phyloP scores from a whole-genome alignment of 2,329 filamentous ascomycete genomes.

The Bipolaris bicolor region DNA sequence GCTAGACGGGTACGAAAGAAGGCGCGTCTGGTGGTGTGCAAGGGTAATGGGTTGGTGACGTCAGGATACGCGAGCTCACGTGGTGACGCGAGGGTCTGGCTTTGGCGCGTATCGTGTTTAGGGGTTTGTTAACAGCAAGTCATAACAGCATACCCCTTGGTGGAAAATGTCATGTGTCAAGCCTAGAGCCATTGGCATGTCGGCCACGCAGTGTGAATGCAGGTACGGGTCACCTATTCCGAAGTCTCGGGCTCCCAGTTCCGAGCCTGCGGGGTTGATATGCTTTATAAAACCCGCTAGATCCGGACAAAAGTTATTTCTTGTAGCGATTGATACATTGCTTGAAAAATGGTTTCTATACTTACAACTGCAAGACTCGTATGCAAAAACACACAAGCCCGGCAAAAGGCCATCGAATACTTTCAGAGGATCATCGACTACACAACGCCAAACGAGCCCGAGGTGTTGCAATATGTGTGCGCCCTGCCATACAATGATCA shows the following conservation, averaged over 20 bases:
- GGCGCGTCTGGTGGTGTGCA: constrained; percentile 11
- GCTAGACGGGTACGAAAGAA: not conserved
- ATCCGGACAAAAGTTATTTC: not conserved
- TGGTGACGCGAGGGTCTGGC: constrained; percentile 7
- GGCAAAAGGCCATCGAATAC: constrained; percentile 23
- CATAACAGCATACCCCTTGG: too few species aligned
- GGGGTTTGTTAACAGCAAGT: not conserved
- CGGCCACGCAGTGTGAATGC: not conserved
- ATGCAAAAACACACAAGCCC: constrained; percentile 21
- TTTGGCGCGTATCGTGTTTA: not conserved
- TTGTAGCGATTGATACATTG: too few species aligned
- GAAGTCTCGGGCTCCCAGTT: constrained; percentile 15
- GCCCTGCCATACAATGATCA: constrained; percentile 27
- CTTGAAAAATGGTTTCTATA: constrained; percentile 23
- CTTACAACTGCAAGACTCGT: constrained; percentile 30
- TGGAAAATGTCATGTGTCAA: not conserved
- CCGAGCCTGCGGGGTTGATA: constrained; percentile 17
- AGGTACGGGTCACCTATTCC: constrained; percentile 18
- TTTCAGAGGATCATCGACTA: constrained; percentile 36
- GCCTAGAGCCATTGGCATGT: not conserved
- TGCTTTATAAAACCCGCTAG: not conserved
- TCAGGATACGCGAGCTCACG: constrained; percentile 29
- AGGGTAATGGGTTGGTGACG: constrained; percentile 15
- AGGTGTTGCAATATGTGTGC: constrained; percentile 33
- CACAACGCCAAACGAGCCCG: constrained; percentile 28